A percentile compares a stretch with the other conserved stretches of the same genome.
These are phyloP conservation scores for Colletotrichum incanum DNA, from an alignment of 2,329 filamentous ascomycete genomes.

Conservation along the genomic window DNA sequence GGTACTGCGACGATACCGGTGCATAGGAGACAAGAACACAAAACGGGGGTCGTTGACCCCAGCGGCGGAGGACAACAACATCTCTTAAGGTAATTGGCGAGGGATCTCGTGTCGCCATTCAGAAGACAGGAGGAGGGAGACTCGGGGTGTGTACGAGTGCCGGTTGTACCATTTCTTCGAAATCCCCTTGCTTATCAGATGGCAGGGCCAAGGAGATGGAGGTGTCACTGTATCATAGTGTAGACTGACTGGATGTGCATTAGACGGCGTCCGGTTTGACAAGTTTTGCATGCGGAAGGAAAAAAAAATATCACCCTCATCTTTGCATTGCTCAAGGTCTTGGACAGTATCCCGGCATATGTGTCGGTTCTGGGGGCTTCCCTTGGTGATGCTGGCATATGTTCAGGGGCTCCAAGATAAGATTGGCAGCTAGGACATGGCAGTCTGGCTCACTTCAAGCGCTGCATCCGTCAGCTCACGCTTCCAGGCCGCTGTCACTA, in stretches of 20 bases:
- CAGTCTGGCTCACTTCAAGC: too few species aligned
- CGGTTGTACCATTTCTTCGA: neutral
- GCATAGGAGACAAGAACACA: slow-evolving; percentile 5
- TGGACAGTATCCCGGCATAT: too few species aligned
- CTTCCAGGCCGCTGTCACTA: neutral
- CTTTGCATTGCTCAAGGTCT: slow-evolving; percentile 2
- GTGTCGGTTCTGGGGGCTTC: too few species aligned
- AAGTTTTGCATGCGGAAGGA: slow-evolving; percentile 45
- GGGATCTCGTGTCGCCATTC: neutral
- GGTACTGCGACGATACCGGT: slow-evolving; percentile 33
- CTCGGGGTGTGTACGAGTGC: neutral
- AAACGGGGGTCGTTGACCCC: neutral
- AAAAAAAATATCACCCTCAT: slow-evolving; percentile 23
- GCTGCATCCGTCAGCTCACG: neutral
- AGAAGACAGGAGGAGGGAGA: neutral
- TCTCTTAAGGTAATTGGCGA: neutral
- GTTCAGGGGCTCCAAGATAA: neutral
- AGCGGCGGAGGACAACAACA: neutral
- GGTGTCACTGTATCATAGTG: slow-evolving; percentile 59
- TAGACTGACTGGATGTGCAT: slow-evolving; percentile 61
- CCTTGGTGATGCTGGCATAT: too few species aligned
- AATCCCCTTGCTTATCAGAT: neutral
- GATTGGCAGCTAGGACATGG: too few species aligned
- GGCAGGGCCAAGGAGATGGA: slow-evolving; percentile 9
- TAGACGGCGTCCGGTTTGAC: slow-evolving; percentile 59